Base-by-base conservation (phyloP, 306 rosid genomes). In the Begonia masoniana region DNA sequence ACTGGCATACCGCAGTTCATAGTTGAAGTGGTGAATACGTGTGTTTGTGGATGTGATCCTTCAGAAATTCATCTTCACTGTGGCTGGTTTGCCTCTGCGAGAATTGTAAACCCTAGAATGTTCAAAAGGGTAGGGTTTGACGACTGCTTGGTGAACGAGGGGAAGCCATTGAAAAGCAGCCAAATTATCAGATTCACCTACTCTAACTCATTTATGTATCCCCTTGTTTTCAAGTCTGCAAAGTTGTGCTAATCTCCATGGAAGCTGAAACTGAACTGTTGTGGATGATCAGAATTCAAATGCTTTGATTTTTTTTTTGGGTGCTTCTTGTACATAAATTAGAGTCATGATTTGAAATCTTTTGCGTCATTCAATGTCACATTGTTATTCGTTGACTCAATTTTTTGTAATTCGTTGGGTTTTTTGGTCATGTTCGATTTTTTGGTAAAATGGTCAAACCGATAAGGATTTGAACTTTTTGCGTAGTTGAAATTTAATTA, bases 61-160 rank as follows among this genome's bases (percentile, higher is more conserved):
- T 64, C 63, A 56, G 65, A 78, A 6, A 76, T 81, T 5, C 86
- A 67, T 68, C 74, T 81, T 35, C 82, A 74, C 21, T 78, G 94
- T 74, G 94, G 89, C 36, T 76, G 82, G 94, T 84, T 84, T 67
- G 86, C 89, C 21, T 81, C 94, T 10, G 78, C 78, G 58, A 78
- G 74, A 69, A 24, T 74, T 13, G 59, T 84, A 24, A 74, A 72
- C 42, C 80, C 83, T 3, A 71, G 43, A 70, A 58, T 68, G 46
- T 84, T 84, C 76, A 81, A 76, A 66, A 78, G 89, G 68, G 55
- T 84, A 15, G 64, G 72, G 14, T 76, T 39, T 62, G 86, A 84
- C 55, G 83, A 81, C 41, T 84, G 94, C 56, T 69, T 81, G 76
- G 76, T 84, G 13, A 81, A 76, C 66, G 84, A 76, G 57, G 94